phyloP scores from a whole-genome alignment of 305 asterid species.

The Caryopteris hybrid region DNA sequence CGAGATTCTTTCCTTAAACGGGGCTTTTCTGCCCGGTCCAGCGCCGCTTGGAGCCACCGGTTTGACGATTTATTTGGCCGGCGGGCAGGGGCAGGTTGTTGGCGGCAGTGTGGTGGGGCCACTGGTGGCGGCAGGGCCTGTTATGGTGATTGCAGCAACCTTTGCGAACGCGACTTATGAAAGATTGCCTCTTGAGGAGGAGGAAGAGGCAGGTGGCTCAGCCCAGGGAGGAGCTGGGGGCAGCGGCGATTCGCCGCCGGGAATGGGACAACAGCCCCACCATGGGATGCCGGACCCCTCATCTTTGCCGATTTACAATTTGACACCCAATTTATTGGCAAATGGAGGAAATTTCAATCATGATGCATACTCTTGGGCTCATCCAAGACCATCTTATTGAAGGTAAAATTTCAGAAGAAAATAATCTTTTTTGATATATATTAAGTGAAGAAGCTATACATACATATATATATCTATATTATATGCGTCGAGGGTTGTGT shows the following conservation, averaged over 20 bases:
- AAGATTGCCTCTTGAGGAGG: constrained; percentile 65
- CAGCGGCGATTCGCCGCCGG: constrained; percentile 36
- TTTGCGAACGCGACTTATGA: constrained; percentile 76
- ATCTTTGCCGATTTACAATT: constrained; percentile 42
- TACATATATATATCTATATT: constrained; percentile 5
- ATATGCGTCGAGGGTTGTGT: constrained; percentile 13
- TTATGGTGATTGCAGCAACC: constrained; percentile 65
- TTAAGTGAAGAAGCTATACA: constrained; percentile 5
- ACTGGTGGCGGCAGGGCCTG: constrained; percentile 67
- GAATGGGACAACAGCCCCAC: constrained; percentile 19
- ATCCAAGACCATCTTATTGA: constrained; percentile 51
- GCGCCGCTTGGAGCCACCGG: constrained; percentile 66
- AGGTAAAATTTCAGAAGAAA: neutral
- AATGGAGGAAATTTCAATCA: constrained; percentile 64
- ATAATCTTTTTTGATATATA: constrained; percentile 5
- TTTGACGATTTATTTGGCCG: constrained; percentile 59
- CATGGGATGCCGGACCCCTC: constrained; percentile 41
- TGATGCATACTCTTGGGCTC: constrained; percentile 67
- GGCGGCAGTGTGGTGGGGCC: constrained; percentile 84
- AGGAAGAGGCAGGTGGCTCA: constrained; percentile 41
- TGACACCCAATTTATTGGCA: constrained; percentile 53
- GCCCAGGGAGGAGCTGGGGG: constrained; percentile 19
- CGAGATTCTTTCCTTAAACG: constrained; percentile 61
- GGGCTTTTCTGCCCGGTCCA: constrained; percentile 74
- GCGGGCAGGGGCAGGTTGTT: constrained; percentile 75